Base-by-base conservation (phyloP, 495 filamentous ascomycete species). In the Talaromyces thailandensis region DNA sequence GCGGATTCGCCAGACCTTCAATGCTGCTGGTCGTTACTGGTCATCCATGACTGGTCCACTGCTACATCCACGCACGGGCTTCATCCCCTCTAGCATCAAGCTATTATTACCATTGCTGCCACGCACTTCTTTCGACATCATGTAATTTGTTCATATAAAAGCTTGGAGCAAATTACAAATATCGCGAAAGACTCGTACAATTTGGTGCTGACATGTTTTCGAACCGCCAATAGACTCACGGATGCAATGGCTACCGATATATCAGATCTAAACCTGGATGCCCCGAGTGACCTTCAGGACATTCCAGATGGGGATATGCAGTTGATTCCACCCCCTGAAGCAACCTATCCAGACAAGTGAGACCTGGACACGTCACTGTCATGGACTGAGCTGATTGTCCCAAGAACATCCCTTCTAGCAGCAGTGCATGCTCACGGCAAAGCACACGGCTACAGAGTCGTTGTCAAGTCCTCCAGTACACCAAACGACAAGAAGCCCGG, bases 401-500 rank as follows among this genome's bases (percentile, higher is more conserved):
- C 18, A 61, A 79, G 77, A 64, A 56, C 67, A 8, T 68, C 76
- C 31, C 70, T 80, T 31, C 69, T 79, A 21, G 67, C 72, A 2
- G 70, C 77, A n/a, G 74, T 80, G 31, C 75, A 79, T 59, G 71
- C 69, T 12, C 76, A 79, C 59, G 76, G 71, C n/a, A 79, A 78
- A 63, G 62, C 71, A 16, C 75, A 79, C 64, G 76, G 76, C 14
- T 80, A 80, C 64, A 77, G 78, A 66, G 73, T 80, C 35, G 77
- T 79, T 4, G 74, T 80, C 56, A 80, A 80, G 51, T 78, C 77
- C 18, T 80, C 77, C 23, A 79, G 76, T 60, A 77, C 71, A 0
- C 76, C 77, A 2, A 79, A 74, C 8, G 75, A 79, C 60, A 78
- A 80, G 67, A 80, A 80, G 52, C 76, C 77, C 1, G 75, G 76